Base-by-base conservation (phyloP, 2,329 filamentous ascomycete genomes). In the Cladosporium sp. region DNA sequence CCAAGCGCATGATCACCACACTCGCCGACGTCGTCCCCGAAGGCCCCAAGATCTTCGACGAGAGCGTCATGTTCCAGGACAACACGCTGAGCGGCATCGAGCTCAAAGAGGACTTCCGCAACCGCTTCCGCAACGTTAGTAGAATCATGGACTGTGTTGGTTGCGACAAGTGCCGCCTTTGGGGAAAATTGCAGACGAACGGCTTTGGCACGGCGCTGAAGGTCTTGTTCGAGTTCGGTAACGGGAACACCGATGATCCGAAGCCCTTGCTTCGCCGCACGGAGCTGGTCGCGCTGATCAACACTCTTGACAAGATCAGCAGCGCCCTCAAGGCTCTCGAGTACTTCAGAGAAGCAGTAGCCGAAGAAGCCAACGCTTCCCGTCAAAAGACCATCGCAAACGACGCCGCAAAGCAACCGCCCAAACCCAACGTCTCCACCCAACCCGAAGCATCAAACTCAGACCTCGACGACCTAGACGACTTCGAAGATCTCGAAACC, bases 61-160 rank as follows among this genome's bases (percentile, higher is more conserved):
- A 99, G 81, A 90, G 88, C 68, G 82, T 95, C 74, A 97, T 99
- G 93, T 99, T 99, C 79, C 91, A 71, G 43, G 76, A 77, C 65
- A 71, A 91, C 75, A 82, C 84, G 0, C 78, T 78, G 32, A 71
- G 71, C 30, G 82, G 85, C 36, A 86, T 91, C 2, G 91, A 87
- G 2, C 81, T 99, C 65, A 99, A 98, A 78, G 94, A 98, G 76
- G 95, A 99, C 75, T 99, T 99, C 84, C 90, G 92, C 72, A 95
- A 96, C 78, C 91, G 95, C 18, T 99, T 99, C 85, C 89, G 95
- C 76, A 99, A 99, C 76, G 91, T 99, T 67, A 96, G 91, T 77
- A 89, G 95, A 48, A 85, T 98, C 69, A 99, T 99, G 95, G 95
- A 99, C 78, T 99, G 95, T 72, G 94, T 98, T 23, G 95, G 95